phyloP scores from a whole-genome alignment of 73 alveolate species.

The Uronychia setigera region DNA sequence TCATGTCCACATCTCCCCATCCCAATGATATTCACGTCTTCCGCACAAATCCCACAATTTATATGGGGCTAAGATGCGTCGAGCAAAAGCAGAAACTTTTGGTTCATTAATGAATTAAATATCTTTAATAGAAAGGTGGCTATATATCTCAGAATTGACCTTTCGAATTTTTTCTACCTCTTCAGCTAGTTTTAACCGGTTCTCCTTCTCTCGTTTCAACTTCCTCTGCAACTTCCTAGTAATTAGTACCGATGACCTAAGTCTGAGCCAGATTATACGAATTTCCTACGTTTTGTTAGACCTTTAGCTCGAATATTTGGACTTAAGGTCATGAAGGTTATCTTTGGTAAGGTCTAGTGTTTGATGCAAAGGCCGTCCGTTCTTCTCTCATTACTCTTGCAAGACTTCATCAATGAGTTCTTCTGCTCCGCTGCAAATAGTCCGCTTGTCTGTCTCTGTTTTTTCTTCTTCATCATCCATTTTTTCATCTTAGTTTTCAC shows the following conservation, averaged over 20 bases:
- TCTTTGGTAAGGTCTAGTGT: too few species aligned
- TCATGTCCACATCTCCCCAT: neutral
- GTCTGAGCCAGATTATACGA: neutral
- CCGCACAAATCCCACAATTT: neutral
- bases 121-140: neutral
- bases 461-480: too few species aligned
- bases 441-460: too few species aligned
- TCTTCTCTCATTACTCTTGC: too few species aligned
- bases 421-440: too few species aligned
- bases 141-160: neutral
- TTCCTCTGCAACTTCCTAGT: neutral
- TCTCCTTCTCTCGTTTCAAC: neutral
- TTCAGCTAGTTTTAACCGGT: neutral
- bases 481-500: too few species aligned
- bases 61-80: neutral
- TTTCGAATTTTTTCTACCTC: neutral
- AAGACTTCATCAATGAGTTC: too few species aligned
- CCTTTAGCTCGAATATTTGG: too few species aligned
- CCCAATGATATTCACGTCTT: neutral
- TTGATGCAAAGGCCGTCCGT: too few species aligned
- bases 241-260: neutral
- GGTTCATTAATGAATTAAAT: neutral
- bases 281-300: too few species aligned
- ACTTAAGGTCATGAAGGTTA: too few species aligned
- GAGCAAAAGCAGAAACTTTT: neutral